Conservation (phyloP, 2,329 filamentous ascomycete species). For the Aspergillus aculeatus region DNA sequence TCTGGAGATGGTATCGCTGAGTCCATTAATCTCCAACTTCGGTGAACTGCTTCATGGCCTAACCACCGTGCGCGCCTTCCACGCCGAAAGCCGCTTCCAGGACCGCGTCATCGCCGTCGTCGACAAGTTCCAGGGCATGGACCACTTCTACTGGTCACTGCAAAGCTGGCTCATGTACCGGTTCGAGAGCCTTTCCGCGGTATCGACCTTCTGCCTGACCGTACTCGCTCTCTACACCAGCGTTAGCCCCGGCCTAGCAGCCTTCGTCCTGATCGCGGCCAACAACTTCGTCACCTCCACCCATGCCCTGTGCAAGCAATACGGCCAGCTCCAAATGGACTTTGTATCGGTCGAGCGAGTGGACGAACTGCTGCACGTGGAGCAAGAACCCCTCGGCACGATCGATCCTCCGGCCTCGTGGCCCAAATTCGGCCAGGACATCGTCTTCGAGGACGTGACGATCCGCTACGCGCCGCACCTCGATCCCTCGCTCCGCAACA, state of each 20-base stretch:
- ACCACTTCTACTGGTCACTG: conserved; percentile 92
- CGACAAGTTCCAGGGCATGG: conserved; percentile 88
- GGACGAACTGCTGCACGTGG: conserved; percentile 74
- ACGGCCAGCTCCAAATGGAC: conserved; percentile 85
- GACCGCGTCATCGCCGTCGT: conserved; percentile 75
- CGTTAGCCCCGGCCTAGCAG: conserved; percentile 75
- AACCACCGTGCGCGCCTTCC: conserved; percentile 81
- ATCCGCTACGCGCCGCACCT: conserved; percentile 77
- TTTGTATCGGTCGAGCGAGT: conserved; percentile 88
- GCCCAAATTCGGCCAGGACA: conserved; percentile 70
- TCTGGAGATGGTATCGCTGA: conserved; percentile 85
- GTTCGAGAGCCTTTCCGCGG: conserved; percentile 69
- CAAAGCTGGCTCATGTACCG: conserved; percentile 82
- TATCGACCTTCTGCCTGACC: conserved; percentile 72
- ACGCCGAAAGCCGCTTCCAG: conserved; percentile 75
- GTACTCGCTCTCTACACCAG: conserved; percentile 70
- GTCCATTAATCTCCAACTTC: conserved; percentile 88
- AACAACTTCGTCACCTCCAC: conserved; percentile 65
- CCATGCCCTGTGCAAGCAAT: conserved; percentile 72
- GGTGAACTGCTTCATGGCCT: conserved; percentile 82
- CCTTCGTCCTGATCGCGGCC: conserved; percentile 76
- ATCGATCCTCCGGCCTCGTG: conserved; percentile 71
- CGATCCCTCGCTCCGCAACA: conserved; percentile 66
- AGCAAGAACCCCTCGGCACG: conserved; percentile 68
- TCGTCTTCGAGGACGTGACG: conserved; percentile 73